Conservation (phyloP, 73 alveolate species). For the Paramecium octaurelia region DNA sequence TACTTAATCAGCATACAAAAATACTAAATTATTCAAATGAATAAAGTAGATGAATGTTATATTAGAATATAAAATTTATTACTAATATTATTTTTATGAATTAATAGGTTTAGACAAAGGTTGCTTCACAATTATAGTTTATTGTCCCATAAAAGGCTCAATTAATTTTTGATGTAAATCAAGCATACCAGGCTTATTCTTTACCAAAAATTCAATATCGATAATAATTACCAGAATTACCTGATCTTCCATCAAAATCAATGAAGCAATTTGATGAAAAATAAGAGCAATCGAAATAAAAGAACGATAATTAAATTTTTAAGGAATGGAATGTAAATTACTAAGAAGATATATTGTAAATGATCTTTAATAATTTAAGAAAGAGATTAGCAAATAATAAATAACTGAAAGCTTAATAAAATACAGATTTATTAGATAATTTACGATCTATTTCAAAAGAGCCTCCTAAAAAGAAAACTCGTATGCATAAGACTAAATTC, state of each 20-base stretch:
- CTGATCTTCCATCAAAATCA: background rate
- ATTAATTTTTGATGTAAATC: background rate
- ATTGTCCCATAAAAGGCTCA: slow-evolving; percentile 19
- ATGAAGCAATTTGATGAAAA: background rate
- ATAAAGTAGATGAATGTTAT: background rate
- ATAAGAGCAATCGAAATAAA: background rate
- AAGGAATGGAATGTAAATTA: slow-evolving; percentile 49
- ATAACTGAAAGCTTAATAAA: slow-evolving; percentile 28
- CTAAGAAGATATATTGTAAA: slow-evolving; percentile 1
- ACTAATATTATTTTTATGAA: background rate
- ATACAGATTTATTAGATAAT: slow-evolving; percentile 10
- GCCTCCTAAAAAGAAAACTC: slow-evolving; percentile 58
- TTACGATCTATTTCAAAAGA: slow-evolving; percentile 12
- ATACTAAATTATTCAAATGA: background rate
- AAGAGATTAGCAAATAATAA: slow-evolving; percentile 42
- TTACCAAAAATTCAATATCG: slow-evolving; percentile 22
- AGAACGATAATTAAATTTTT: slow-evolving; percentile 10
- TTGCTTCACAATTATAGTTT: background rate
- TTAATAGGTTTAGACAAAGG: background rate
- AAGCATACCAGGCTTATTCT: slow-evolving; percentile 39
- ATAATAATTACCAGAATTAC: slow-evolving; percentile 22
- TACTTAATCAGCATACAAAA: background rate
- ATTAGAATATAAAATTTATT: background rate
- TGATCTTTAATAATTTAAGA: background rate
- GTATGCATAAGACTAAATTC: slow-evolving; percentile 59